Evolutionary conservation across 768 basidiomycete species (phyloP).

Genomic region (Punctularia strigosozonata): DNA sequence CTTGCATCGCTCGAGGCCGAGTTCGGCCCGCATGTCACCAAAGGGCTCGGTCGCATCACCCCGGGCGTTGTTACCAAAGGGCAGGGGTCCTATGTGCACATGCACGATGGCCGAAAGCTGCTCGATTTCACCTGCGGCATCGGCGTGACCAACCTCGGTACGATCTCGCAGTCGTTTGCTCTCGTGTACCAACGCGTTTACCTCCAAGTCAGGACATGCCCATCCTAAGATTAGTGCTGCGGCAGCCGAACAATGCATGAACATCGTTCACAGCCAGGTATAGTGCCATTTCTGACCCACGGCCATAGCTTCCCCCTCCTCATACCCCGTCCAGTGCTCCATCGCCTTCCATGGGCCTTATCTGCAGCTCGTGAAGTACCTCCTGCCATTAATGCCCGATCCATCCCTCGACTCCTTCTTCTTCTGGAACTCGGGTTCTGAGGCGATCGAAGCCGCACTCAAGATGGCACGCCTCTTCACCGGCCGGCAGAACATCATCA

Average conservation of each 20-base stretch:
- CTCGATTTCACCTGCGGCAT: conserved; percentile 87
- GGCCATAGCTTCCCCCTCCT: neutral
- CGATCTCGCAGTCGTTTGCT: neutral
- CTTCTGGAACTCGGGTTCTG: conserved; percentile 94
- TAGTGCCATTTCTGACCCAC: conserved; percentile 3
- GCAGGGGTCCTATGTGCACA: conserved; percentile 61
- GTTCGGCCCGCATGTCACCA: conserved; percentile 34
- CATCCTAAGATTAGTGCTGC: conserved; percentile 80
- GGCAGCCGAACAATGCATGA: conserved; percentile 80
- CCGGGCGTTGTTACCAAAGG: conserved; percentile 55
- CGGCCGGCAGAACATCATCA: conserved; percentile 76
- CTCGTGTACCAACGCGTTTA: conserved; percentile 1
- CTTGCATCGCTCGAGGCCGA: conserved; percentile 4
- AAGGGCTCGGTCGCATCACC: conserved; percentile 28
- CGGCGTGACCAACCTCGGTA: conserved; percentile 78
- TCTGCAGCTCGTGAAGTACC: conserved; percentile 72
- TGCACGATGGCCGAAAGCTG: conserved; percentile 59
- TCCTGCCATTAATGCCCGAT: conserved; percentile 85
- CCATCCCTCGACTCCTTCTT: conserved; percentile 90
- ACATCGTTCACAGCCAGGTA: conserved; percentile 71
- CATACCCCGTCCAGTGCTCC: conserved; percentile 46
- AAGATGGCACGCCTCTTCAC: conserved; percentile 80
- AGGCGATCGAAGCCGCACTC: conserved; percentile 82
- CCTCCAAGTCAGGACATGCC: conserved; percentile 52
- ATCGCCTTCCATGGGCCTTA: conserved; percentile 84